These are phyloP conservation scores for Macrophomina tecta DNA, from an alignment of 2,329 filamentous ascomycete genomes.

Conservation along the genomic window DNA sequence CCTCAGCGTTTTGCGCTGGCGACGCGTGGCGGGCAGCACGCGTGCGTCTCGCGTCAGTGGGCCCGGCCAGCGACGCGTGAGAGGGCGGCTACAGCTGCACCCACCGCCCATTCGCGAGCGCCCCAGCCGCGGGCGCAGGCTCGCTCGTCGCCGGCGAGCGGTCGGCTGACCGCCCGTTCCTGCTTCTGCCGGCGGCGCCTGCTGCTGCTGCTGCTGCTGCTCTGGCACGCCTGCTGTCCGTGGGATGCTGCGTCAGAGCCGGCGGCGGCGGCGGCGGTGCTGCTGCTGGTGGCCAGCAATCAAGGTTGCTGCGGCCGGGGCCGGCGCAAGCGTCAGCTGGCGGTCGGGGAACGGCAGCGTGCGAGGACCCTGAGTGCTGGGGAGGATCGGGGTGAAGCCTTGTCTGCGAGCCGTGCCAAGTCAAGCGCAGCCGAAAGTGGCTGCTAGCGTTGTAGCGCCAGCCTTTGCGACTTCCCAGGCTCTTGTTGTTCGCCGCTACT, in stretches of 20 bases:
- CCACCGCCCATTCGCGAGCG: too few species aligned
- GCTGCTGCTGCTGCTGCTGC: conserved; percentile 2
- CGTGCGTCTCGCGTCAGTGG: conserved; percentile 7
- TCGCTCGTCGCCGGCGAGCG: background rate
- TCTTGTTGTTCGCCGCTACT: background rate
- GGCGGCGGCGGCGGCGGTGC: background rate
- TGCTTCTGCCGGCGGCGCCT: conserved; percentile 14
- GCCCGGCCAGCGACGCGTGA: background rate
- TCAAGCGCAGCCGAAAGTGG: background rate
- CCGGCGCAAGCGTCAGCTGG: conserved; percentile 6
- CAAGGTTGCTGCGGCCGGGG: background rate
- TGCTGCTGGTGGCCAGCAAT: background rate
- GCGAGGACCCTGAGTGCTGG: background rate
- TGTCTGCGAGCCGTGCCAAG: conserved; percentile 18
- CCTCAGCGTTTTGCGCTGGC: background rate
- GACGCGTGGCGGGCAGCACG: background rate
- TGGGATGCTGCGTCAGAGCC: background rate
- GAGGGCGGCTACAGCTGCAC: too few species aligned
- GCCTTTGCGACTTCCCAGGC: background rate
- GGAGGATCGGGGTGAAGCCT: conserved; percentile 13
- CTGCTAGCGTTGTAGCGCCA: background rate
- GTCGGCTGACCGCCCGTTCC: conserved; percentile 3
- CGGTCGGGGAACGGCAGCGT: background rate
- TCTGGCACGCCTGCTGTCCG: background rate
- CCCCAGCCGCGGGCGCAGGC: too few species aligned